These are phyloP conservation scores for Wolfiporia cocos DNA, from an alignment of 1,284 basidiomycete species.

Conservation along the genomic window DNA sequence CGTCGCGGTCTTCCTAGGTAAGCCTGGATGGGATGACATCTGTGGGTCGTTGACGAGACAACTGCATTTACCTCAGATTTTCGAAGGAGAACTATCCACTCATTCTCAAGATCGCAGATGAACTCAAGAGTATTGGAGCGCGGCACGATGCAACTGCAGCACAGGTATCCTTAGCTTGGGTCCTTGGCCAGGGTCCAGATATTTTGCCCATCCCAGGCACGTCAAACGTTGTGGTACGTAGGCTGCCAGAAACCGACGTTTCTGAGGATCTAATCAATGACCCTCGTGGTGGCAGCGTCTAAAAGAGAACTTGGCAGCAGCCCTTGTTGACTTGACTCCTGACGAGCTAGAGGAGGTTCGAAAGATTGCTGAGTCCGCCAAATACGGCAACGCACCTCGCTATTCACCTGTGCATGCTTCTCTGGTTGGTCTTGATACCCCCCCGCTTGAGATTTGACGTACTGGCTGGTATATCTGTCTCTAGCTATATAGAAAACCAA, in stretches of 20 bases:
- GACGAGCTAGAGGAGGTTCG: neutral
- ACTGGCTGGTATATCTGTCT: no score
- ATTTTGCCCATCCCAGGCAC: slow-evolving; percentile 35
- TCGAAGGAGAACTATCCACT: slow-evolving; percentile 37
- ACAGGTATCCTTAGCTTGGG: slow-evolving; percentile 40
- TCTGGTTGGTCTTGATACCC: no score
- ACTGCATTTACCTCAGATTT: slow-evolving; percentile 29
- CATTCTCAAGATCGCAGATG: slow-evolving; percentile 35
- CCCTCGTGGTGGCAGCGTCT: neutral
- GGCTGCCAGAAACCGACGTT: neutral
- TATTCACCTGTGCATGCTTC: neutral
- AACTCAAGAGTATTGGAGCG: slow-evolving; percentile 26
- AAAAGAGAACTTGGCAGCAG: neutral
- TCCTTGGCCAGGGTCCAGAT: slow-evolving; percentile 30
- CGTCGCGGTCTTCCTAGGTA: slow-evolving; percentile 23
- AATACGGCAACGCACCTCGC: neutral
- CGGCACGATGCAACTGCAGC: slow-evolving; percentile 30
- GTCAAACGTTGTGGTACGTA: slow-evolving; percentile 12
- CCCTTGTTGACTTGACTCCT: neutral
- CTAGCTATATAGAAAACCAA: no score
- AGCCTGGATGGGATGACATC: slow-evolving; percentile 37
- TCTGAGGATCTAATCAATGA: neutral
- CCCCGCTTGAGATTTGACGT: no score
- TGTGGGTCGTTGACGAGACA: slow-evolving; percentile 29
- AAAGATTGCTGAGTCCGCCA: neutral